A percentile compares a stretch with the other conserved stretches of the same genome.
These are phyloP conservation scores for Xylaria sp. DNA, from an alignment of 2,329 filamentous ascomycete species.

Conservation along the genomic window DNA sequence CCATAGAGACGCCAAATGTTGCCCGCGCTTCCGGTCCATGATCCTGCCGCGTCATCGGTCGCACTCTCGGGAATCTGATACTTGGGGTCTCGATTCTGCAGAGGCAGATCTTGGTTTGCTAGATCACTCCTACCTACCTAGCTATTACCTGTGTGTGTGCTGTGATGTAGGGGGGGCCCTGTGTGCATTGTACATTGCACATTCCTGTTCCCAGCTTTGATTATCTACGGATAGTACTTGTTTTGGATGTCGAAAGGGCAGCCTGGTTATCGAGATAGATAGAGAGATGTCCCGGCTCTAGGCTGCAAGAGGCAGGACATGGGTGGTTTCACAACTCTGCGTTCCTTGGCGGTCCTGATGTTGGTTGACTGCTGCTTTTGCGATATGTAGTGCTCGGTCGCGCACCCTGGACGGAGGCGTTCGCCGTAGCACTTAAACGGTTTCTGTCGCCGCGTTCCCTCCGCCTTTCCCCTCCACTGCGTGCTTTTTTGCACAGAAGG, in stretches of 20 bases:
- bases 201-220: slow-evolving; percentile 46
- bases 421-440: slow-evolving; percentile 32
- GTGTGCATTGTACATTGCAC: slow-evolving; percentile 51
- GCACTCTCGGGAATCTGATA: slow-evolving; percentile 45
- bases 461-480: slow-evolving; percentile 23
- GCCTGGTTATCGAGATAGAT: slow-evolving; percentile 46
- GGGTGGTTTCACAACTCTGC: slow-evolving; percentile 32
- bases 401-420: slow-evolving; percentile 13
- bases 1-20: slow-evolving; percentile 43
- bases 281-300: slow-evolving; percentile 44
- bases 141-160: slow-evolving; percentile 24
- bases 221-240: slow-evolving; percentile 43
- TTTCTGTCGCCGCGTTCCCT: slow-evolving; percentile 36
- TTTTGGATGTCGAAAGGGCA: slow-evolving; percentile 40
- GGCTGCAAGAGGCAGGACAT: slow-evolving; percentile 48
- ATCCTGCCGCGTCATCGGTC: slow-evolving; percentile 49
- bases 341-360: slow-evolving; percentile 30
- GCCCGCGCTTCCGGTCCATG: slow-evolving; percentile 44
- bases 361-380: slow-evolving; percentile 32
- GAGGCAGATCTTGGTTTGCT: slow-evolving; percentile 47
- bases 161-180: slow-evolving; percentile 35
- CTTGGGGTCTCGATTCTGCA: slow-evolving; percentile 43
- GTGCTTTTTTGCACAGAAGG: slow-evolving; percentile 32
- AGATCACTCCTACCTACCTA: slow-evolving; percentile 49
- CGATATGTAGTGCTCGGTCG: slow-evolving; percentile 36